Evolutionary conservation across 2,329 filamentous ascomycete species (phyloP).

Genomic region (Talaromyces sp.): DNA sequence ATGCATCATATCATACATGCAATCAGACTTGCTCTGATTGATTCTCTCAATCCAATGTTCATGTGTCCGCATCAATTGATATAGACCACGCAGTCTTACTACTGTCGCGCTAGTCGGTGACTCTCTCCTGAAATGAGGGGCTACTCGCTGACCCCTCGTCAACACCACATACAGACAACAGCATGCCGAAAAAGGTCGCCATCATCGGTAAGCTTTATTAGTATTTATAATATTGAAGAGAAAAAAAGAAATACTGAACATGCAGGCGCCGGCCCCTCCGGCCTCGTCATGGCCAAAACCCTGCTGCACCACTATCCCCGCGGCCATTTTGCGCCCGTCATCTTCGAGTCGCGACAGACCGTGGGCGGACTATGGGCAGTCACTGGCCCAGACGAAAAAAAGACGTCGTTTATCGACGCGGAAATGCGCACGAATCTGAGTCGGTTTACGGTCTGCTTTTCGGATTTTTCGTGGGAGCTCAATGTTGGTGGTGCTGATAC

Average conservation of each 20-base stretch:
- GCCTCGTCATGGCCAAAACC: constrained; percentile 67
- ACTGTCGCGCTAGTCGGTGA: too few relatives aligned
- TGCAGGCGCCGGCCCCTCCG: constrained; percentile 64
- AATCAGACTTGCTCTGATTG: not conserved
- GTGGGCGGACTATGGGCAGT: constrained; percentile 71
- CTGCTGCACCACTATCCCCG: constrained; percentile 57
- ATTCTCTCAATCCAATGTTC: too few relatives aligned
- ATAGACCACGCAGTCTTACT: too few relatives aligned
- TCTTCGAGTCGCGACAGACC: constrained; percentile 63
- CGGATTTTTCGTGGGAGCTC: constrained; percentile 65
- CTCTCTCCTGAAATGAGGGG: not conserved
- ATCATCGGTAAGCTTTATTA: constrained; percentile 42
- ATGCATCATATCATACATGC: not conserved
- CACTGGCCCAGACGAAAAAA: constrained; percentile 44
- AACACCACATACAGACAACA: not conserved
- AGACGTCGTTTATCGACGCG: constrained; percentile 49
- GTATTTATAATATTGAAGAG: too few relatives aligned
- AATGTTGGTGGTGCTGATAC: constrained; percentile 41
- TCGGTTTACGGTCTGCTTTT: constrained; percentile 61
- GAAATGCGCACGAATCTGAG: constrained; percentile 63
- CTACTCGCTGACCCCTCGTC: too few relatives aligned
- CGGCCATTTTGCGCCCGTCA: constrained; percentile 58
- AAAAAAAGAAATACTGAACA: too few relatives aligned
- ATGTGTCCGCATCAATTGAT: too few relatives aligned
- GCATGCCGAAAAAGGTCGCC: constrained; percentile 45